Conservation (phyloP, 768 basidiomycete species). For the Hygrophoropsis aurantiaca region DNA sequence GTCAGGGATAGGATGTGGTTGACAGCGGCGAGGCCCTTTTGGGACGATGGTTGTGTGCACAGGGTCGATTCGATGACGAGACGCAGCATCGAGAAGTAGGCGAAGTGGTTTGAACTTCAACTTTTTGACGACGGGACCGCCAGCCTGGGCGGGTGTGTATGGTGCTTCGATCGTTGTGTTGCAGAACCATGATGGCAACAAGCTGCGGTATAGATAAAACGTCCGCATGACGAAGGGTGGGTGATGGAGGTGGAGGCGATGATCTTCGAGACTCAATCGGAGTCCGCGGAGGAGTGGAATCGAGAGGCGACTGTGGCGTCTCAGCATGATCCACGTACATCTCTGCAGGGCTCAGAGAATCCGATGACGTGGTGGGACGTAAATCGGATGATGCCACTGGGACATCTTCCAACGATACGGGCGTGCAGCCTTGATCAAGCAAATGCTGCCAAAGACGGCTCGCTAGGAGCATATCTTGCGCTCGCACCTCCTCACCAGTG, state of each 20-base stretch:
- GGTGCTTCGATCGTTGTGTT: conserved; percentile 21
- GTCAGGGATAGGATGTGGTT: too few relatives aligned
- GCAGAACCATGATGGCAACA: conserved; percentile 28
- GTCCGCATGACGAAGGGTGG: conserved; percentile 7
- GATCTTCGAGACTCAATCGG: neutral
- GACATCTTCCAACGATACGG: neutral
- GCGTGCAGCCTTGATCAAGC: conserved; percentile 26
- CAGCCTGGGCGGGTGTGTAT: conserved; percentile 12
- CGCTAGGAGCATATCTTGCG: conserved; percentile 33
- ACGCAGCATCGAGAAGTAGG: too few relatives aligned
- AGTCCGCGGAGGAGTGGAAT: conserved; percentile 12
- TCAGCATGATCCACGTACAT: too few relatives aligned
- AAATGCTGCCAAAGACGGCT: conserved; percentile 32
- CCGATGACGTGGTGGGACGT: neutral
- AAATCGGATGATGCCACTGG: neutral
- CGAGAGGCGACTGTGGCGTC: conserved; percentile 6
- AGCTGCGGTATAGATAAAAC: conserved; percentile 31
- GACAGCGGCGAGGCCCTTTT: too few relatives aligned
- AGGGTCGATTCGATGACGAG: too few relatives aligned
- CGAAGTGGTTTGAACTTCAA: too few relatives aligned
- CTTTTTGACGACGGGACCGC: too few relatives aligned
- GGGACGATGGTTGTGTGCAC: too few relatives aligned
- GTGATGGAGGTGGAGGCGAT: conserved; percentile 7
- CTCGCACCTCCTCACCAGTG: conserved; percentile 11
- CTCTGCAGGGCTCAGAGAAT: neutral